Conservation (phyloP, 805 yeast species). For the Scheffersomyces stipitis region DNA sequence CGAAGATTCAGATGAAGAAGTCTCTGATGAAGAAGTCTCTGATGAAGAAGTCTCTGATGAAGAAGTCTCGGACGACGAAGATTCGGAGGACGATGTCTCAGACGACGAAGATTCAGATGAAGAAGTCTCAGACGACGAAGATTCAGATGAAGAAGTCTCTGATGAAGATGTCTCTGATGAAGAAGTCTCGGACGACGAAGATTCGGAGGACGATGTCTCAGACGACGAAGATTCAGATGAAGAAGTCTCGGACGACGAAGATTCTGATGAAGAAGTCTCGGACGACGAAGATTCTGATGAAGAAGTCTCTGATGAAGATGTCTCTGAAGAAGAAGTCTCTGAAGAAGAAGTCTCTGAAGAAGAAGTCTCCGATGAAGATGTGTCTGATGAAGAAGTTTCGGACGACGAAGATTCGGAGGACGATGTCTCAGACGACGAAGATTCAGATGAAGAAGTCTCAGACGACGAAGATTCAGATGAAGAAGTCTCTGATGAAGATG, state of each 20-base stretch:
- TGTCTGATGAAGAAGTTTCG: too few species aligned
- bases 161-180: conserved; percentile 2
- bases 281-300: conserved; percentile 1
- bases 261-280: neutral
- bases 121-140: neutral
- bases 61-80: conserved; percentile 2
- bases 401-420: too few species aligned
- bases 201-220: conserved; percentile 3
- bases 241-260: neutral
- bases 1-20: conserved; percentile 4
- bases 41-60: neutral
- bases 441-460: too few species aligned
- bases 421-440: too few species aligned
- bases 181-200: conserved; percentile 1
- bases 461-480: too few species aligned
- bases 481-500: too few species aligned
- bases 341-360: too few species aligned
- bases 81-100: neutral
- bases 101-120: conserved; percentile 4
- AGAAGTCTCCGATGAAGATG: too few species aligned
- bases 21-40: neutral
- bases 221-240: conserved; percentile 5
- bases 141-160: conserved; percentile 3
- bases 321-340: conserved; percentile 3
- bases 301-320: conserved; percentile 1